Evolutionary conservation across 1,284 basidiomycete genomes (phyloP).

Genomic region (Amylostereum areolatum): DNA sequence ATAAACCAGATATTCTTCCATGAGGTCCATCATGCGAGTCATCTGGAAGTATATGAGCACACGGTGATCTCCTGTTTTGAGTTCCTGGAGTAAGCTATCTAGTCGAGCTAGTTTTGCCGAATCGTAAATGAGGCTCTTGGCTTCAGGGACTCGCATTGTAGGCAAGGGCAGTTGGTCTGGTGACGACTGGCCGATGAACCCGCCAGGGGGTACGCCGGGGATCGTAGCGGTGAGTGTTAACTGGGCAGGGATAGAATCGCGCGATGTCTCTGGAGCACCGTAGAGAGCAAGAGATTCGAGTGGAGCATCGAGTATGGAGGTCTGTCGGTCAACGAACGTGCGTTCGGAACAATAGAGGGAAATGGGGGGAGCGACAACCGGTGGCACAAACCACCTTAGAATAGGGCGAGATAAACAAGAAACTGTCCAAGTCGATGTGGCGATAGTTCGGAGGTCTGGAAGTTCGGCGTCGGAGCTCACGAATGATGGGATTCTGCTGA

Average conservation of each 20-base stretch:
- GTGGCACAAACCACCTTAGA: slow-evolving; percentile 78
- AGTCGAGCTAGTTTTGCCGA: slow-evolving; percentile 94
- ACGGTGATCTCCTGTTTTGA: slow-evolving; percentile 91
- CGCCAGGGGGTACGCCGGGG: slow-evolving; percentile 61
- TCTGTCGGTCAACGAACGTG: slow-evolving; percentile 73
- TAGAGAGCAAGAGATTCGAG: slow-evolving; percentile 76
- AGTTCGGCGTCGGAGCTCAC: slow-evolving; percentile 34
- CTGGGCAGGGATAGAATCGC: slow-evolving; percentile 45
- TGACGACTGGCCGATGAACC: slow-evolving; percentile 68
- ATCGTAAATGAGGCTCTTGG: slow-evolving; percentile 94
- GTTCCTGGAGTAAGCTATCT: slow-evolving; percentile 84
- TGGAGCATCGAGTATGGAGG: slow-evolving; percentile 56
- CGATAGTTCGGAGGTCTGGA: slow-evolving; percentile 59
- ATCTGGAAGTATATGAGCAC: slow-evolving; percentile 99
- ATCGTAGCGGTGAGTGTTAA: slow-evolving; percentile 52
- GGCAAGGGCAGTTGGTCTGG: slow-evolving; percentile 77
- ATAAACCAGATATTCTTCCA: slow-evolving; percentile 98
- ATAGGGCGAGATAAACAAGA: slow-evolving; percentile 80
- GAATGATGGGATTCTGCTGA: slow-evolving; percentile 27
- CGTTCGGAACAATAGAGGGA: slow-evolving; percentile 71
- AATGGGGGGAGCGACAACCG: slow-evolving; percentile 83
- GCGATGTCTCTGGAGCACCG: slow-evolving; percentile 72
- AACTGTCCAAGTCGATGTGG: slow-evolving; percentile 54
- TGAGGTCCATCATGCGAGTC: slow-evolving; percentile 99
- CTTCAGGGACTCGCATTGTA: slow-evolving; percentile 90